Evolutionary conservation across 2,329 filamentous ascomycete genomes (phyloP), one percentile per base, ranked within the genome.

Genomic region (Phialophora tarda): DNA sequence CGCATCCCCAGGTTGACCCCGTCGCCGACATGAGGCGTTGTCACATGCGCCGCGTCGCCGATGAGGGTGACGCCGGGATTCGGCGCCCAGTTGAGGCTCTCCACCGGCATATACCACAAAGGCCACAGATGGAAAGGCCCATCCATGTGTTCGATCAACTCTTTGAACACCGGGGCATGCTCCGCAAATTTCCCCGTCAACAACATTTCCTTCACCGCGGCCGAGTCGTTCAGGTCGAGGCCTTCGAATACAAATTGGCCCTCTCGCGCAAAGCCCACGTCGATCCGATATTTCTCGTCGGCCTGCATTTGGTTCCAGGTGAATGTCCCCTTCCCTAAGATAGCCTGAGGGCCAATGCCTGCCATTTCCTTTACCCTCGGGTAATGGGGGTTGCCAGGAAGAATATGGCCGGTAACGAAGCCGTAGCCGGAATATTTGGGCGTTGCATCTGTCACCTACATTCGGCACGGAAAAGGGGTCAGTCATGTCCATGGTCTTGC

Each of bases 341-440:
- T 64, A 21, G 74, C 50, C 3, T 63, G 63, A 10, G 50, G 41
- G 11, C 67, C 61, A 4, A 48, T 41, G 4, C 70, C 71, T 7
- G 70, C 72, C 28, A 75, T 68, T 1, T 69, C 58, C 1, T 57
- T 54, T 26, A 71, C 72, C 1, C 65, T 71, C 0, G 63, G 21
- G 53, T 78, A 75, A 28, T 71, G 59, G 10, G 75, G 75, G 51
- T 77, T 78, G 0, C 55, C 48, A 1, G 60, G 72, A 11, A 51
- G 53, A 57, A 79, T 72, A 34, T 44, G 24, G 38, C 74, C 63
- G 60, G 66, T 62, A 47, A 79, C 70, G 61, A 74, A 78, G 51
- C 71, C 69, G 21, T 72, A 71, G 2, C 76, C 77, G 1, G 74
- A 73, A 61, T 78, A 78, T 21, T 71, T 23, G 1, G 77, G 78